phyloP scores from a whole-genome alignment of 176 grass and related monocot genomes.

The Echinochloa phyllopogon region DNA sequence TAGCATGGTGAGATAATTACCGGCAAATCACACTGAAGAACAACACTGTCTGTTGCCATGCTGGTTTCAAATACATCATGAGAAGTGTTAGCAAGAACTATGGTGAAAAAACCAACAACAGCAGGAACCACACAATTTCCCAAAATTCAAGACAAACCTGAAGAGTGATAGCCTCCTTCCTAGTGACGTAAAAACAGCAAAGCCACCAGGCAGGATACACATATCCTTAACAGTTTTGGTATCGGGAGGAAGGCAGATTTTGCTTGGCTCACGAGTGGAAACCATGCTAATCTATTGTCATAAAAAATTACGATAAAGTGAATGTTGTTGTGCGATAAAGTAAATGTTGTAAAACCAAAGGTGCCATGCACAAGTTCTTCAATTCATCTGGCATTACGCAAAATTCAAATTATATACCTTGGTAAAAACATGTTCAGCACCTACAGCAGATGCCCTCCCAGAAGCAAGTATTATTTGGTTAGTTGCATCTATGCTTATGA shows the following conservation, averaged over 20 bases:
- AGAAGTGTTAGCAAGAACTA: constrained; percentile 38
- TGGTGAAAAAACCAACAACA: constrained; percentile 24
- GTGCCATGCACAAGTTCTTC: constrained; percentile 3
- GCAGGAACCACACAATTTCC: not conserved
- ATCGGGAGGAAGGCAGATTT: constrained; percentile 67
- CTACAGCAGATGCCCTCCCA: constrained; percentile 56
- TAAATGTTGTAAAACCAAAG: constrained; percentile 8
- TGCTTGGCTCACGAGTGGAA: constrained; percentile 33
- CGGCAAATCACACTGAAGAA: constrained; percentile 76
- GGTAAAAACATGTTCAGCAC: constrained; percentile 66
- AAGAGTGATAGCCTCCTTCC: constrained; percentile 73
- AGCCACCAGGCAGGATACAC: constrained; percentile 62
- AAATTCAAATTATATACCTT: constrained; percentile 57
- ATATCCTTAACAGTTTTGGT: constrained; percentile 84
- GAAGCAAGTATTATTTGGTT: constrained; percentile 70
- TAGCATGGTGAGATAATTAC: constrained; percentile 59
- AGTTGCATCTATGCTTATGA: constrained; percentile 76
- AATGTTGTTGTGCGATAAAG: not conserved
- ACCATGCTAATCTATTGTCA: constrained; percentile 73
- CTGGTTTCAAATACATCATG: constrained; percentile 59
- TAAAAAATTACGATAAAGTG: constrained; percentile 5
- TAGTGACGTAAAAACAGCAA: constrained; percentile 74
- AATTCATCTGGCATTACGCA: not conserved
- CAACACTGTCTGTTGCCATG: constrained; percentile 57
- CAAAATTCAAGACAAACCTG: constrained; percentile 63